These are phyloP conservation scores for Silene coronaria DNA, from an alignment of 179 eudicot genomes.

Conservation along the genomic window DNA sequence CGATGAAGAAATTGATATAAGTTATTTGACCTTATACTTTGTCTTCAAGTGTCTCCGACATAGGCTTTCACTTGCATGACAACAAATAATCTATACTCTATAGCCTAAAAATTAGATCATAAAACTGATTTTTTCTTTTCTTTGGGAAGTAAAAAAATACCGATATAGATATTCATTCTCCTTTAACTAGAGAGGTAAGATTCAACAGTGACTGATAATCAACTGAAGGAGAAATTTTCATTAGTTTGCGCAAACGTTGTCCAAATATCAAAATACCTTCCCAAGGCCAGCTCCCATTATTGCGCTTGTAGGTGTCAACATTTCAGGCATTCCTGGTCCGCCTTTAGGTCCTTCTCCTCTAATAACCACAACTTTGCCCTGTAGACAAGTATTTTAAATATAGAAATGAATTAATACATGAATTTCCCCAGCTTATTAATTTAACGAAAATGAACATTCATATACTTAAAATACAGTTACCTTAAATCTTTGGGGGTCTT, in stretches of 20 bases:
- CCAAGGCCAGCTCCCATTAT: slow-evolving; percentile 99
- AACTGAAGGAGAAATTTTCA: not conserved
- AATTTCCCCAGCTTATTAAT: not conserved
- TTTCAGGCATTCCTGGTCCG: slow-evolving; percentile 99
- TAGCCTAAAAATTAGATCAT: too few relatives aligned
- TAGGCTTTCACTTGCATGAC: too few relatives aligned
- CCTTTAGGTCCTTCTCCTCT: slow-evolving; percentile 99
- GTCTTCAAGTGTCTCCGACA: too few relatives aligned
- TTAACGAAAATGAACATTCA: not conserved
- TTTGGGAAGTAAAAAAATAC: not conserved
- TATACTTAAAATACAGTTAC: slow-evolving; percentile 24
- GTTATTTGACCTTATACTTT: too few relatives aligned
- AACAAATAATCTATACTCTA: too few relatives aligned
- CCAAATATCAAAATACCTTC: slow-evolving; percentile 44
- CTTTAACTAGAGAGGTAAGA: not conserved
- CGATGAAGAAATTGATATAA: not conserved
- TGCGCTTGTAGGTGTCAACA: slow-evolving; percentile 98
- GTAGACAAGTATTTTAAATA: slow-evolving; percentile 12
- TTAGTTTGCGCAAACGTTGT: not conserved
- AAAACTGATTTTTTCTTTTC: too few relatives aligned
- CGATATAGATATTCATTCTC: not conserved
- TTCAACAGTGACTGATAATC: not conserved
- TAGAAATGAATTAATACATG: not conserved
- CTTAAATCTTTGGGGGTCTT: slow-evolving; percentile 75
- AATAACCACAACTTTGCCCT: slow-evolving; percentile 93